Conservation (phyloP, 169 alveolate genomes). For the Eimeria sp. region DNA sequence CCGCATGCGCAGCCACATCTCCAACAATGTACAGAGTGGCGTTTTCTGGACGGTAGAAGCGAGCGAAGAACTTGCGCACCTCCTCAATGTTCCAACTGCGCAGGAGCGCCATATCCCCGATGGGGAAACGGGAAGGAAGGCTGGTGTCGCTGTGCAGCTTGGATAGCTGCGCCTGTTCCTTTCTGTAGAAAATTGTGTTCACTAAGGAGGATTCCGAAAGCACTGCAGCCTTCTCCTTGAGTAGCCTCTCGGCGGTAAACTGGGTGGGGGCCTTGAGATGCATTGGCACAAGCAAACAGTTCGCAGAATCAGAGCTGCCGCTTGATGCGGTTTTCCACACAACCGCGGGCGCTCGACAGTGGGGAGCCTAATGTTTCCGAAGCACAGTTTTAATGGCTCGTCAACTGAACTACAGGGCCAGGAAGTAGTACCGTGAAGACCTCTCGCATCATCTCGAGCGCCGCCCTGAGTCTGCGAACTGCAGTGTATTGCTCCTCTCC, state of each 20-base stretch:
- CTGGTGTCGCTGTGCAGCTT: slow-evolving; percentile 91
- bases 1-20: slow-evolving; percentile 82
- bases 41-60: slow-evolving; percentile 87
- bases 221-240: slow-evolving; percentile 91
- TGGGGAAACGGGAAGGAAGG: slow-evolving; percentile 88
- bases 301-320: background rate
- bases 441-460: slow-evolving; percentile 77
- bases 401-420: background rate
- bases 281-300: background rate
- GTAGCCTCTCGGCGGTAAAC: slow-evolving; percentile 89
- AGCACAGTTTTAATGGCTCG: background rate
- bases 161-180: slow-evolving; percentile 90
- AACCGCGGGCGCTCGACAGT: too few species aligned
- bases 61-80: slow-evolving; percentile 83
- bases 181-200: slow-evolving; percentile 90
- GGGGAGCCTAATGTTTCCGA: background rate
- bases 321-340: background rate
- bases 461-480: slow-evolving; percentile 70
- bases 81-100: slow-evolving; percentile 84
- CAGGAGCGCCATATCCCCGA: slow-evolving; percentile 87
- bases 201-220: slow-evolving; percentile 92
- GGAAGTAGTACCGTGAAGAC: slow-evolving; percentile 65
- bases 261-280: slow-evolving; percentile 85
- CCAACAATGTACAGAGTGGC: slow-evolving; percentile 87
- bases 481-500: background rate